Percentiles rank a stretch among this genome's conserved stretches.
Conservation (phyloP, 1,284 basidiomycete species). For the Paramarasmius palmivorus region DNA sequence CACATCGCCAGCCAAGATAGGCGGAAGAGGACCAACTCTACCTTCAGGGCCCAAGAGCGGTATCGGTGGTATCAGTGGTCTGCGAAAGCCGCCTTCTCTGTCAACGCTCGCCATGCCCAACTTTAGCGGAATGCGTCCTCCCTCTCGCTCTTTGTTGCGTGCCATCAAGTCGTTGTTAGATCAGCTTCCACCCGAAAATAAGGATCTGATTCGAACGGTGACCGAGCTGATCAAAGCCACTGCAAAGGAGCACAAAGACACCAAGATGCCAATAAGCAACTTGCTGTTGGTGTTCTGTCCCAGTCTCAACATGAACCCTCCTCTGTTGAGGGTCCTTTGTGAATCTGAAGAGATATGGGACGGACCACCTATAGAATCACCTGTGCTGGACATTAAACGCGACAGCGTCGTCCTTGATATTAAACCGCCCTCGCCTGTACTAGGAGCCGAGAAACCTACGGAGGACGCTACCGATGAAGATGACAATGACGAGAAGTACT, state of each 20-base stretch:
- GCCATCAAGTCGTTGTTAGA: slow-evolving; percentile 59
- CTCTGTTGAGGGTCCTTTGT: slow-evolving; percentile 70
- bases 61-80: slow-evolving; percentile 35
- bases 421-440: slow-evolving; percentile 6
- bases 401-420: slow-evolving; percentile 34
- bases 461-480: slow-evolving; percentile 2
- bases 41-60: slow-evolving; percentile 44
- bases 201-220: slow-evolving; percentile 71
- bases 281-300: slow-evolving; percentile 80
- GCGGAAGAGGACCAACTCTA: slow-evolving; percentile 33
- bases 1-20: slow-evolving; percentile 15
- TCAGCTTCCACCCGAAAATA: slow-evolving; percentile 71
- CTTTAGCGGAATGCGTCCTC: slow-evolving; percentile 55
- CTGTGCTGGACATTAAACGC: slow-evolving; percentile 43
- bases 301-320: slow-evolving; percentile 78
- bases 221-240: slow-evolving; percentile 73
- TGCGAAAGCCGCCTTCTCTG: slow-evolving; percentile 76
- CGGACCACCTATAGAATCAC: slow-evolving; percentile 26
- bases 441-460: background rate
- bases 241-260: slow-evolving; percentile 59
- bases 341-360: slow-evolving; percentile 71
- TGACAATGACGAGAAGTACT: slow-evolving; percentile 1
- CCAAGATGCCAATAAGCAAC: slow-evolving; percentile 86
- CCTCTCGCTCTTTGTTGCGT: slow-evolving; percentile 54
- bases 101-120: slow-evolving; percentile 73